phyloP scores from a whole-genome alignment of 176 grass and related monocot genomes.

The Triticum dicoccoides region DNA sequence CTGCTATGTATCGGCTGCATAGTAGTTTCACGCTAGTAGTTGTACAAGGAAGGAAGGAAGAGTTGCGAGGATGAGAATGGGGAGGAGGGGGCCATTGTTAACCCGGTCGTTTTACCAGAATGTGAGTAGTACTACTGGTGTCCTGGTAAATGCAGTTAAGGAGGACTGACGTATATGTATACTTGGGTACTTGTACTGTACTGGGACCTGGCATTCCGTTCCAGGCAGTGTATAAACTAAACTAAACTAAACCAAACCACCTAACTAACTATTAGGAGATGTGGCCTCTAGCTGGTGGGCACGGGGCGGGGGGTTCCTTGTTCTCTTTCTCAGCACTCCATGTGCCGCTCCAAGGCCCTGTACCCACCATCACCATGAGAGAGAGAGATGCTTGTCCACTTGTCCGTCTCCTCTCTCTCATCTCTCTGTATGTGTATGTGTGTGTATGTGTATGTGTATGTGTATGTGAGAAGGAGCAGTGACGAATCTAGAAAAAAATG shows the following conservation, averaged over 20 bases:
- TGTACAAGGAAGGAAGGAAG: neutral
- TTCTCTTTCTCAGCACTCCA: slow-evolving; percentile 49
- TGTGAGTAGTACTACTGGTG: neutral
- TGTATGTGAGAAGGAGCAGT: neutral
- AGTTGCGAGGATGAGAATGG: neutral
- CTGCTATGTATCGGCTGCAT: too few species aligned
- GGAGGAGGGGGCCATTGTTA: neutral
- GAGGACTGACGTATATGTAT: slow-evolving; percentile 9
- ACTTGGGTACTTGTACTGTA: neutral
- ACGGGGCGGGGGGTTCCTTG: neutral
- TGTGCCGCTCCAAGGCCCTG: slow-evolving; percentile 24
- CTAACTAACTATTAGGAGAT: slow-evolving; percentile 13
- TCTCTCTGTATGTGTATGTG: neutral
- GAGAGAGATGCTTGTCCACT: neutral
- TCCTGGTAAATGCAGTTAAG: slow-evolving; percentile 21
- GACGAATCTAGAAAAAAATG: too few species aligned
- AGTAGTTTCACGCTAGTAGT: too few species aligned
- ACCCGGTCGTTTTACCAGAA: neutral
- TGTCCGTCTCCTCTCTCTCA: neutral
- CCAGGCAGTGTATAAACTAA: neutral
- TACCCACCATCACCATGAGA: neutral
- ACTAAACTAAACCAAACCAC: neutral
- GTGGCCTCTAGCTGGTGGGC: neutral
- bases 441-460: too few species aligned
- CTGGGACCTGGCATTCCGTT: neutral